Conservation (phyloP, 176 grass and related monocot genomes). For the Rhipidocladum racemiflorum region DNA sequence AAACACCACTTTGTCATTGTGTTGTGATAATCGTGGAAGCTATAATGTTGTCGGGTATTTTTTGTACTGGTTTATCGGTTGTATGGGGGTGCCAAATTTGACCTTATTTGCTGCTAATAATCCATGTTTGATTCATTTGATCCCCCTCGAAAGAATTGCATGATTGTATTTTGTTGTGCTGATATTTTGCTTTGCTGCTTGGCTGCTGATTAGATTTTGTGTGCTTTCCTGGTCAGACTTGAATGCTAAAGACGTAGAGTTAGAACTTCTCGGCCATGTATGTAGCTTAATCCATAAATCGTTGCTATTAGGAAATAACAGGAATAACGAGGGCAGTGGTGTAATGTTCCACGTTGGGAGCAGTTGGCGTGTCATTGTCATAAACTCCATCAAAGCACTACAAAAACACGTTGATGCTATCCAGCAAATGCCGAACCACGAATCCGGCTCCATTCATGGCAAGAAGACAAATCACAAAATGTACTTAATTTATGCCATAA, state of each 20-base stretch:
- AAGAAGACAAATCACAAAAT: constrained; percentile 3
- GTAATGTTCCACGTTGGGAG: not conserved
- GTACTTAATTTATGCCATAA: not conserved
- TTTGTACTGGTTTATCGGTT: not conserved
- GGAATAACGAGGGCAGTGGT: not conserved
- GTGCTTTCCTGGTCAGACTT: not conserved
- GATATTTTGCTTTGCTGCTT: not conserved
- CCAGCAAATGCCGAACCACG: not conserved
- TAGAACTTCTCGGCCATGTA: not conserved
- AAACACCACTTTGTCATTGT: constrained; percentile 5
- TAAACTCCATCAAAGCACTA: constrained; percentile 4
- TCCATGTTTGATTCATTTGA: not conserved
- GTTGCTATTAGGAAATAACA: not conserved
- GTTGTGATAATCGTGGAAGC: not conserved
- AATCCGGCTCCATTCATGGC: not conserved
- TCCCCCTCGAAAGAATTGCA: not conserved
- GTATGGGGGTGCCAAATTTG: not conserved
- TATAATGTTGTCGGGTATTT: not conserved
- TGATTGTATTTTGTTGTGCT: not conserved
- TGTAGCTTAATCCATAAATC: not conserved
- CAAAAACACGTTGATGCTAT: not conserved
- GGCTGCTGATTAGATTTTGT: not conserved
- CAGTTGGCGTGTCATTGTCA: constrained; percentile 28
- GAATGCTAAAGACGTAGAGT: not conserved
- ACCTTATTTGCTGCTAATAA: not conserved